Base-by-base conservation (phyloP, 768 basidiomycete genomes). In the Lactifluus subvellereus region DNA sequence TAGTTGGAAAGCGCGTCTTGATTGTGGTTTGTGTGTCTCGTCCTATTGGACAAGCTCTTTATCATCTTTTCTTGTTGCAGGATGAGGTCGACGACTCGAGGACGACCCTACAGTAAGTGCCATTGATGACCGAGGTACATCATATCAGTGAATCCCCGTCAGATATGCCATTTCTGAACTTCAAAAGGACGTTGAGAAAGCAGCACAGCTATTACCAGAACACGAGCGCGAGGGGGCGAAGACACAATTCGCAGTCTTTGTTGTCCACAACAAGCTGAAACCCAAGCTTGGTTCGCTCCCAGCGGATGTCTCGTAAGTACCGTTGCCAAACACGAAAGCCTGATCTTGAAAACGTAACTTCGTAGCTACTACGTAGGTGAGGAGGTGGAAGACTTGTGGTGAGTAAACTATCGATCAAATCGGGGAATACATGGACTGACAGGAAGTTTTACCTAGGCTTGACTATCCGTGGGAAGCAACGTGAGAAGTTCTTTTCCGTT, bases 181-280 rank as follows among this genome's bases (percentile, higher is more conserved):
- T 33, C 80, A 87, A 71, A 89, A 88, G 73, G 97, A 99, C 71
- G 89, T 97, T 55, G 89, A 91, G 68, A 73, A 73, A 50, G 89
- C 89, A 67, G 75, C 91, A 14, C 74, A 82, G 33, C 72, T 73
- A 11, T 80, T 85, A 60, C 86, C 89, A 4, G 89, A 91, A 73
- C 74, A 81, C 18, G 86, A 94, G 67, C 86, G 88, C 55, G 84
- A 87, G n/a, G 82, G 81, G 1, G 72, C 75, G 8, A 77, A 80
- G 4, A 94, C 96, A 32, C 79, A 89, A 72, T 93, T 99, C 64
- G 95, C 84, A 1, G 79, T 98, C 66, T 99, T 98, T 71, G 96
- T 98, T 52, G 91, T 95, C 30, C 91, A 94, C 75, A 92, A 94
- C 79, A 98, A 98, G 77, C 78, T 85, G 64, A 98, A 98, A 76